phyloP scores from a whole-genome alignment of 495 filamentous ascomycete species.

The Penicillium waksmanii region DNA sequence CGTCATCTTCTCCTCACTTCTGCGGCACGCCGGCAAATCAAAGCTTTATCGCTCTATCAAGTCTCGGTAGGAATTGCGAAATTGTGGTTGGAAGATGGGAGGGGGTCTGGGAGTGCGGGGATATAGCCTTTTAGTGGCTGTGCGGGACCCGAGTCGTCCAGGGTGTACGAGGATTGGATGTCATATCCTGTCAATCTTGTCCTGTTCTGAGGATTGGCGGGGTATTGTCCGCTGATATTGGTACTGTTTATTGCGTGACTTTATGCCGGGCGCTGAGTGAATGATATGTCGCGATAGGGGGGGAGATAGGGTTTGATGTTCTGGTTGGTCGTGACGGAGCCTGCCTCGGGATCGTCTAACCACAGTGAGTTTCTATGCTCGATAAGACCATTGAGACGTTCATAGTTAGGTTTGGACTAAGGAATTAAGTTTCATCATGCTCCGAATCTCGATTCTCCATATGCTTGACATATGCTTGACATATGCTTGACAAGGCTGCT shows the following conservation, averaged over 20 bases:
- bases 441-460: too few relatives aligned
- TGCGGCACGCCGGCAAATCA: not conserved
- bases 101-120: not conserved
- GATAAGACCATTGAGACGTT: not conserved
- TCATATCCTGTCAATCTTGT: not conserved
- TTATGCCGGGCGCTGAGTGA: too few relatives aligned
- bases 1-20: not conserved
- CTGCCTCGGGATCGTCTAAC: not conserved
- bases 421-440: too few relatives aligned
- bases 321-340: constrained; percentile 11
- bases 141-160: not conserved
- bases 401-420: too few relatives aligned
- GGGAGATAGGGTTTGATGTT: constrained; percentile 15
- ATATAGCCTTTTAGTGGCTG: constrained; percentile 2
- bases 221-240: constrained; percentile 2
- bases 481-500: too few relatives aligned
- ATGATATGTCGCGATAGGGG: not conserved
- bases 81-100: not conserved
- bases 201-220: not conserved
- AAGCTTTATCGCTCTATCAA: not conserved
- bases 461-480: too few relatives aligned
- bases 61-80: not conserved
- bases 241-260: not conserved
- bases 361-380: not conserved
- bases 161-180: not conserved